Percentiles rank a stretch among this genome's conserved stretches.
These are phyloP conservation scores for Erysimum cheiranthoides DNA, from an alignment of 345 rosid genomes.

Conservation along the genomic window DNA sequence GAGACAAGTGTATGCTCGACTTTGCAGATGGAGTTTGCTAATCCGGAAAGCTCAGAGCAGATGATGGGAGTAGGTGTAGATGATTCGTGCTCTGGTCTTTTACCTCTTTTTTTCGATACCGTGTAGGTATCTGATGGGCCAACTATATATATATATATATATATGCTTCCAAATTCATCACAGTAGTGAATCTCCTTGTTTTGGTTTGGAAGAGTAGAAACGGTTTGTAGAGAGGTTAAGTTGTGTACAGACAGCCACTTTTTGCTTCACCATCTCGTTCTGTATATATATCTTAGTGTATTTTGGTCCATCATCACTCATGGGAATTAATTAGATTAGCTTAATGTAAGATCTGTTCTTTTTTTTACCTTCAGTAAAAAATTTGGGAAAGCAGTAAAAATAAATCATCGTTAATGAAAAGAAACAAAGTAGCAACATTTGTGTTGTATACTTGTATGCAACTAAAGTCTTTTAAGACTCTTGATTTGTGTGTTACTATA, in stretches of 20 bases:
- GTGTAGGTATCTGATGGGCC: slow-evolving; percentile 31
- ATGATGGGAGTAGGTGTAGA: slow-evolving; percentile 22
- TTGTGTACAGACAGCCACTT: slow-evolving; percentile 30
- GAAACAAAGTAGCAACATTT: not conserved
- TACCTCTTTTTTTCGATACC: slow-evolving; percentile 15
- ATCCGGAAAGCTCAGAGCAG: slow-evolving; percentile 11
- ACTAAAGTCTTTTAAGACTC: not conserved
- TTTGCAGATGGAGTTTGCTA: slow-evolving; percentile 35
- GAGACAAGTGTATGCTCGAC: slow-evolving; percentile 13
- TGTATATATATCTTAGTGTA: slow-evolving; percentile 16
- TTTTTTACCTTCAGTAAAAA: not conserved
- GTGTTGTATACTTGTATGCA: not conserved
- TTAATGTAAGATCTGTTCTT: slow-evolving; percentile 14
- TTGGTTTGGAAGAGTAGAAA: slow-evolving; percentile 31
- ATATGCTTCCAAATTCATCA: not conserved
- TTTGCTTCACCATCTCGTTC: slow-evolving; percentile 24
- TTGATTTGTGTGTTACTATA: not conserved
- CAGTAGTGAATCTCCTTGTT: slow-evolving; percentile 7
- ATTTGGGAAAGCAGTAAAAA: slow-evolving; percentile 11
- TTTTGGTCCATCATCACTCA: slow-evolving; percentile 14
- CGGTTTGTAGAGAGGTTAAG: slow-evolving; percentile 24
- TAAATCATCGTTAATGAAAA: slow-evolving; percentile 6
- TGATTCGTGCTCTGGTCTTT: slow-evolving; percentile 22
- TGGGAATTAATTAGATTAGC: slow-evolving; percentile 11
- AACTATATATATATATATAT: slow-evolving; percentile 3